Evolutionary conservation across 768 basidiomycete genomes (phyloP).

Genomic region (Rhodotorula sphaerocarpa): DNA sequence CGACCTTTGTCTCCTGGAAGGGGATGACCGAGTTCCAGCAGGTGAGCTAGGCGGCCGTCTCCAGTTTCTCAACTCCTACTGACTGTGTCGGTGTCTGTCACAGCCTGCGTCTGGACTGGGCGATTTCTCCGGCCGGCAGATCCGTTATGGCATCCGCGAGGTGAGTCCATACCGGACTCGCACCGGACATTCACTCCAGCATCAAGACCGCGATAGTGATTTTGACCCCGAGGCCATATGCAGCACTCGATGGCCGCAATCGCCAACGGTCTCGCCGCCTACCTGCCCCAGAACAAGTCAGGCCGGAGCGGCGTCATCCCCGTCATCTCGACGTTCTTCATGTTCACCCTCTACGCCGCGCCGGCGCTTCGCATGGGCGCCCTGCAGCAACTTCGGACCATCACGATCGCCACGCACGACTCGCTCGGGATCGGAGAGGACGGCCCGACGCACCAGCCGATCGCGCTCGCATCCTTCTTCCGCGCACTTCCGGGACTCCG

Average conservation of each 20-base stretch:
- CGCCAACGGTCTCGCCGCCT: conserved; percentile 70
- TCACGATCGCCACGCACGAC: conserved; percentile 93
- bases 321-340: conserved; percentile 45
- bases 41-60: conserved; percentile 49
- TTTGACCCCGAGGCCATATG: too few relatives aligned
- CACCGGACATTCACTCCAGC: too few relatives aligned
- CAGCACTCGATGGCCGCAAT: conserved; percentile 93
- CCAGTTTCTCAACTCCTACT: background rate
- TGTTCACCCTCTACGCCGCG: background rate
- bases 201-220: too few relatives aligned
- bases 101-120: conserved; percentile 80
- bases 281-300: conserved; percentile 47
- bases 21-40: conserved; percentile 11
- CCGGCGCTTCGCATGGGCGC: conserved; percentile 59
- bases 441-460: conserved; percentile 89
- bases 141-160: conserved; percentile 42
- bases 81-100: conserved; percentile 49
- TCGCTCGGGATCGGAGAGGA: conserved; percentile 87
- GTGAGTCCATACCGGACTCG: too few relatives aligned
- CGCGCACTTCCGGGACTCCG: conserved; percentile 81
- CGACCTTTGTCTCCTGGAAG: conserved; percentile 1
- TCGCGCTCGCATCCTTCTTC: conserved; percentile 75
- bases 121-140: conserved; percentile 71
- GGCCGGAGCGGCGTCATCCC: conserved; percentile 46
- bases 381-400: conserved; percentile 74